A percentile compares a stretch with the other conserved stretches of the same genome.
These are phyloP conservation scores for Lentinus tigrinus DNA, from an alignment of 768 basidiomycete genomes.

Conservation along the genomic window DNA sequence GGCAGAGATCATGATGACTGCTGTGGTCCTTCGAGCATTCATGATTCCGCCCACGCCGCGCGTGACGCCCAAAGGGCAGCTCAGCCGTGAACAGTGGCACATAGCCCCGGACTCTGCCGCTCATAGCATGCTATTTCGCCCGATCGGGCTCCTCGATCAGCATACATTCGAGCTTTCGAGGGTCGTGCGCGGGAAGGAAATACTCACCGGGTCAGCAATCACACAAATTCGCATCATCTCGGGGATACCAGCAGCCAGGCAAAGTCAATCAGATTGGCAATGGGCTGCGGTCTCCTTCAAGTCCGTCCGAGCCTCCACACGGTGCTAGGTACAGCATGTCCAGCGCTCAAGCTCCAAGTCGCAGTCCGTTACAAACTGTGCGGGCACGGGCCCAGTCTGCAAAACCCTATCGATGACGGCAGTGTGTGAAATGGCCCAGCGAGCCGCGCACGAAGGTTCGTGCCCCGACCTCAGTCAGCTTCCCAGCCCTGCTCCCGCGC, in stretches of 20 bases:
- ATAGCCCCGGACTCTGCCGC: too few relatives aligned
- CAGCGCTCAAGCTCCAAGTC: too few relatives aligned
- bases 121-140: too few relatives aligned
- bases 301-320: not conserved
- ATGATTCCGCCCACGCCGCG: not conserved
- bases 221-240: not conserved
- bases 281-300: not conserved
- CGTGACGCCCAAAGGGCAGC: too few relatives aligned
- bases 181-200: not conserved
- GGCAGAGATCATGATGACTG: not conserved
- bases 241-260: not conserved
- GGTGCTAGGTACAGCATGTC: too few relatives aligned
- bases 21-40: not conserved
- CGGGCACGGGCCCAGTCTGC: not conserved
- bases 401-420: not conserved
- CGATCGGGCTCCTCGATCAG: too few relatives aligned
- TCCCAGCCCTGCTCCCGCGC: not conserved
- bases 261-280: not conserved
- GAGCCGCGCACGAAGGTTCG: not conserved
- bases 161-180: too few relatives aligned
- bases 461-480: not conserved
- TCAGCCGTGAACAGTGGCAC: too few relatives aligned
- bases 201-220: not conserved
- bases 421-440: not conserved
- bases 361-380: not conserved